Conservation (phyloP, 2,329 filamentous ascomycete genomes). For the Penicillium sp. region DNA sequence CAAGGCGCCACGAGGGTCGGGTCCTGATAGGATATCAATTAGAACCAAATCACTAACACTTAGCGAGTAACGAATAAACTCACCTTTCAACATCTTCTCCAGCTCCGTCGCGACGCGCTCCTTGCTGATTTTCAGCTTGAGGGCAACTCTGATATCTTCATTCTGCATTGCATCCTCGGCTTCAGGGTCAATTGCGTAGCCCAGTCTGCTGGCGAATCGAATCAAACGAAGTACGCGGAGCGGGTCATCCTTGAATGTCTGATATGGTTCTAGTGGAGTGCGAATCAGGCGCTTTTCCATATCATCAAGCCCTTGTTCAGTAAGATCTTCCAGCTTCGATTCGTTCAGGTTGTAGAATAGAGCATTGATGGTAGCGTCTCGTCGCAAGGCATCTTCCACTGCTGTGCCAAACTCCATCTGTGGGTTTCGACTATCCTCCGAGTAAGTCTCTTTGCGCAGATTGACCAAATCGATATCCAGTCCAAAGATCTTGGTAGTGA, state of each 20-base stretch:
- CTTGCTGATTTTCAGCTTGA: constrained; percentile 87
- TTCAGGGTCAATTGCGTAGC: constrained; percentile 72
- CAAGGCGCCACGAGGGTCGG: constrained; percentile 41
- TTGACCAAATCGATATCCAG: constrained; percentile 95
- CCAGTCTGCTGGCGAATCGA: constrained; percentile 82
- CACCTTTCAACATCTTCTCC: constrained; percentile 85
- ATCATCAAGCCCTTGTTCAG: constrained; percentile 70
- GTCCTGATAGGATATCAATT: constrained; percentile 26
- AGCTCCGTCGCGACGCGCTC: constrained; percentile 86
- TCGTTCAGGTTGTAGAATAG: constrained; percentile 93
- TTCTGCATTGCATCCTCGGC: constrained; percentile 76
- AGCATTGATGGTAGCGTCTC: constrained; percentile 93
- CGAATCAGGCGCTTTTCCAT: constrained; percentile 72
- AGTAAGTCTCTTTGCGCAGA: constrained; percentile 85
- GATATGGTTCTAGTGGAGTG: constrained; percentile 82
- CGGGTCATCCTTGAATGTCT: constrained; percentile 94
- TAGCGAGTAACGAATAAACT: neutral
- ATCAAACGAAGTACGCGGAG: constrained; percentile 83
- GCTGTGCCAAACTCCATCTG: constrained; percentile 92
- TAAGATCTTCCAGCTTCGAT: constrained; percentile 79
- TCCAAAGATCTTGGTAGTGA: constrained; percentile 80
- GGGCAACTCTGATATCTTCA: constrained; percentile 71
- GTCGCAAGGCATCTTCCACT: constrained; percentile 81
- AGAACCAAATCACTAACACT: neutral
- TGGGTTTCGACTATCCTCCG: constrained; percentile 84